Conservation (phyloP, 1,284 basidiomycete genomes). For the Rhizoctonia solani region DNA sequence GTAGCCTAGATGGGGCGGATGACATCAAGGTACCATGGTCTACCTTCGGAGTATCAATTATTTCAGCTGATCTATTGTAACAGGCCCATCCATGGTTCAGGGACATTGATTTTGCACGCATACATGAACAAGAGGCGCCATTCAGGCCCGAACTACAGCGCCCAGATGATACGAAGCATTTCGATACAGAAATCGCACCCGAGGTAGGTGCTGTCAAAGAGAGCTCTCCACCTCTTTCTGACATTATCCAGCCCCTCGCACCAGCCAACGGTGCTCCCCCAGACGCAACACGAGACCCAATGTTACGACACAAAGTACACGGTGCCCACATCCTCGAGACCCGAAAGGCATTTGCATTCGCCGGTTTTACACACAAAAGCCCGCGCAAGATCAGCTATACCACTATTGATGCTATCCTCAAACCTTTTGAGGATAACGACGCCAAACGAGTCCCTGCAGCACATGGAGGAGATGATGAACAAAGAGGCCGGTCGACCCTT, state of each 20-base stretch:
- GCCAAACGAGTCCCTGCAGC: background rate
- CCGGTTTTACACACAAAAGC: conserved; percentile 86
- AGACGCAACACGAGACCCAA: conserved; percentile 84
- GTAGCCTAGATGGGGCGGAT: conserved; percentile 78
- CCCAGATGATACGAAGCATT: conserved; percentile 86
- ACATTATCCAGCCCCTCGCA: conserved; percentile 67
- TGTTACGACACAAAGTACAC: conserved; percentile 82
- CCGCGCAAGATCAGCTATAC: conserved; percentile 74
- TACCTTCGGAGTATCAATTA: conserved; percentile 34
- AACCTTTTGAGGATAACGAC: conserved; percentile 38
- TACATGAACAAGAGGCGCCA: conserved; percentile 79
- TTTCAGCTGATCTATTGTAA: background rate
- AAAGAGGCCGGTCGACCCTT: conserved; percentile 63
- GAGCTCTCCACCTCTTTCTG: background rate
- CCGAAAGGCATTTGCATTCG: conserved; percentile 88
- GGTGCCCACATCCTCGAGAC: conserved; percentile 86
- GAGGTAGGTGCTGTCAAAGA: conserved; percentile 61
- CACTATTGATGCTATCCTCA: conserved; percentile 64
- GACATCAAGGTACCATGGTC: conserved; percentile 71
- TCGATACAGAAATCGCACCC: conserved; percentile 89
- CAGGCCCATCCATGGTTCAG: conserved; percentile 86
- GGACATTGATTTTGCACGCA: conserved; percentile 81
- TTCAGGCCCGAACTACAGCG: conserved; percentile 81
- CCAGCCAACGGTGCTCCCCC: conserved; percentile 83
- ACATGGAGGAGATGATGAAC: conserved; percentile 50